Evolutionary conservation across 2,329 filamentous ascomycete genomes (phyloP), one percentile per base, ranked within the genome.

Genomic region (Arthrocladium fulminans): DNA sequence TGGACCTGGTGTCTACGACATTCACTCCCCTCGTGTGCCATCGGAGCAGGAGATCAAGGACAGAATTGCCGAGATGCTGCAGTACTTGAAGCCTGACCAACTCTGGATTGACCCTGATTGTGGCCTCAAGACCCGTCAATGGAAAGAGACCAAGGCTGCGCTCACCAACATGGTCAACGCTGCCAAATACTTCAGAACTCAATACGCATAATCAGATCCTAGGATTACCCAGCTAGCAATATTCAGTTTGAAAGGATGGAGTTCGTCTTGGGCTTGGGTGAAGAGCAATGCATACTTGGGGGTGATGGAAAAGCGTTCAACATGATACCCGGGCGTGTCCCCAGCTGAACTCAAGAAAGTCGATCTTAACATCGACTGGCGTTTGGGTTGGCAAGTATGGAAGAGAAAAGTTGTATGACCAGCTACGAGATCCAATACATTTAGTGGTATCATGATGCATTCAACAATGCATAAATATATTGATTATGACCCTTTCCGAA

Each of bases 91-190:
- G 80, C 89, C 89, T 51, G 88, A 96, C 66, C 92, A 98, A 81
- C 87, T 98, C 69, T 98, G 92, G 92, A 87, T 97, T 75, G 90
- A 98, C 79, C 92, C 92, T 60, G 92, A 98, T 77, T 98, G 92
- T 67, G 92, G 92, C 77, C 83, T 98, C 53, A 98, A 98, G 88
- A 98, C 92, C 61, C 86, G 92, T 63, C 86, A 94, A 77, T 97
- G 92, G 90, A 81, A 85, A 72, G 90, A 98, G 83, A 95, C 89
- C 72, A 97, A 96, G 84, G 88, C 88, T 66, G 87, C 90, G 51
- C 76, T 98, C 66, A 75, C 75, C 75, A 95, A 96, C 83, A 85
- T 98, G 88, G 90, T 98, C 73, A 89, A 90, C 69, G 92, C 92
- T 51, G 90, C 92, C 77, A 96, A 96, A 81, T 84, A 75, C 79